Conservation (phyloP, 1,139 yeast genomes). For the Hanseniaspora uvarum region DNA sequence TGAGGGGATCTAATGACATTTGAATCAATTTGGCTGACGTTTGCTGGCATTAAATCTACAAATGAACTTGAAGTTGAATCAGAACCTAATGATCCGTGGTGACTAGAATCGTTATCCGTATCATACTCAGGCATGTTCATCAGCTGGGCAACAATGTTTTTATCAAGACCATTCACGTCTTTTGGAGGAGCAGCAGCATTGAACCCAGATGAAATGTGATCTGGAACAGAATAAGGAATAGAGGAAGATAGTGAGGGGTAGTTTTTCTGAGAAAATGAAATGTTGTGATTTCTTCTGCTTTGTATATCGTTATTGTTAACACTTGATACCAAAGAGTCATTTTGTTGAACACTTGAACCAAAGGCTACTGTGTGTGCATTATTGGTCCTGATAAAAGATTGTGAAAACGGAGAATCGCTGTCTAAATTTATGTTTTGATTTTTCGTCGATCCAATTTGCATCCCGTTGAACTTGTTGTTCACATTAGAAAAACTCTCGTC, state of each 20-base stretch:
- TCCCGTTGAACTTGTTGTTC: background rate
- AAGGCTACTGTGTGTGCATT: slow-evolving; percentile 31
- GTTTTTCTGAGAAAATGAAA: slow-evolving; percentile 17
- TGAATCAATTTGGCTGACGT: slow-evolving; percentile 41
- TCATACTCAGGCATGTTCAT: slow-evolving; percentile 32
- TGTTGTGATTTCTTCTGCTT: slow-evolving; percentile 12
- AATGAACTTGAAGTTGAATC: slow-evolving; percentile 28
- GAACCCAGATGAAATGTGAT: slow-evolving; percentile 20
- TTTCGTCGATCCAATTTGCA: background rate
- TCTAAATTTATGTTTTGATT: background rate
- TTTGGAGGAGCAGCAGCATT: background rate
- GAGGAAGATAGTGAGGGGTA: slow-evolving; percentile 43
- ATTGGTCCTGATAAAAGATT: slow-evolving; percentile 29
- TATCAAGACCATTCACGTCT: slow-evolving; percentile 18
- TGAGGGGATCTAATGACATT: slow-evolving; percentile 63
- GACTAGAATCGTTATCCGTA: background rate
- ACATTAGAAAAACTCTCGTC: background rate
- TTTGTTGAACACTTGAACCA: slow-evolving; percentile 12
- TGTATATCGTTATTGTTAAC: background rate
- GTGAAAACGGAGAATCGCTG: slow-evolving; percentile 21
- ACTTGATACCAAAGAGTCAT: slow-evolving; percentile 3
- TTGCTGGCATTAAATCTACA: slow-evolving; percentile 44
- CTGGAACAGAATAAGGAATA: slow-evolving; percentile 65
- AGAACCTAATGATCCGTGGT: slow-evolving; percentile 20
- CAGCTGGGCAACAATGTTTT: slow-evolving; percentile 21